Evolutionary conservation across 306 rosid genomes (phyloP).

Genomic region (Arachis stenosperma): DNA sequence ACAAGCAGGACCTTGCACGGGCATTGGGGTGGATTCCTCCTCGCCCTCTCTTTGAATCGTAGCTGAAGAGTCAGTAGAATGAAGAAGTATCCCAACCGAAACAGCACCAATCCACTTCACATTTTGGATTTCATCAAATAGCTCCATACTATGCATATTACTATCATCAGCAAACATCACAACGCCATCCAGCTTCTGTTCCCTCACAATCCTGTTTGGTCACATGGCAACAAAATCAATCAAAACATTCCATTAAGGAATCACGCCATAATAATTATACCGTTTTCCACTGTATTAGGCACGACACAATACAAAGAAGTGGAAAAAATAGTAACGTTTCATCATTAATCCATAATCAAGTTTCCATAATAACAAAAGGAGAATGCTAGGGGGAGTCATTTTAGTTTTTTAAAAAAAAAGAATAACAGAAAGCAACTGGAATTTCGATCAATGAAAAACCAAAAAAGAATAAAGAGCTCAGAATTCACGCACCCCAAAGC

Average conservation of each 20-base stretch:
- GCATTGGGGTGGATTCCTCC: conserved; percentile 56
- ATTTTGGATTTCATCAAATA: conserved; percentile 85
- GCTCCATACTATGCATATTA: conserved; percentile 96
- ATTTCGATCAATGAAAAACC: background rate
- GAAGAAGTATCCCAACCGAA: conserved; percentile 89
- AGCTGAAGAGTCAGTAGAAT: conserved; percentile 52
- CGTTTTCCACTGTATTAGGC: conserved; percentile 14
- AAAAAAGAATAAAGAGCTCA: background rate
- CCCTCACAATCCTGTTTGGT: conserved; percentile 77
- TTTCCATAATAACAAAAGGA: conserved; percentile 8
- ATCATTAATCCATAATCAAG: background rate
- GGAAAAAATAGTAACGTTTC: background rate
- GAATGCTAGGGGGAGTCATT: too few relatives aligned
- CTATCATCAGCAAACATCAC: conserved; percentile 98
- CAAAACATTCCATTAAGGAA: conserved; percentile 34
- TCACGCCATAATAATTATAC: conserved; percentile 1
- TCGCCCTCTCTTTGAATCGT: conserved; percentile 46
- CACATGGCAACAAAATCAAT: conserved; percentile 36
- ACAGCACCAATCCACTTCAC: conserved; percentile 93
- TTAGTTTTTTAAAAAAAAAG: too few relatives aligned
- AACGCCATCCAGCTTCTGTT: conserved; percentile 83
- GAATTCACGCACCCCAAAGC: conserved; percentile 68
- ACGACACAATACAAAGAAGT: background rate
- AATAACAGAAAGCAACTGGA: background rate
- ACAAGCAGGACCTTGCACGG: conserved; percentile 98